Evolutionary conservation across 225 moss, liverwort and hornwort genomes (phyloP), one percentile per base, ranked within the genome.

Genomic region (Lunularia cruciata): DNA sequence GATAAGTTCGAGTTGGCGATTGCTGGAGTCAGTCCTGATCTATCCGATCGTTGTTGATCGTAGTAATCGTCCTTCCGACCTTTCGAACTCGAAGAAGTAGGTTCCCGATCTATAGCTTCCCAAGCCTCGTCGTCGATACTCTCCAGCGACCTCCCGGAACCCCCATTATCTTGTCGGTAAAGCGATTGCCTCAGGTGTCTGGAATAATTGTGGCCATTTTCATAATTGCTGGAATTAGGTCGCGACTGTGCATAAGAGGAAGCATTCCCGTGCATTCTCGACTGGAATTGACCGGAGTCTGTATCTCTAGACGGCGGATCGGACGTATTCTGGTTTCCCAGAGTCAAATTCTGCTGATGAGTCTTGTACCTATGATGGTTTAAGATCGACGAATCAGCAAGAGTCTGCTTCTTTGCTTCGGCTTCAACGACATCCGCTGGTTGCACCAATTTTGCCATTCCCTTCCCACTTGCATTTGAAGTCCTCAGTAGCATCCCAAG

Each of bases 111-210:
- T 4, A 55, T 74, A 2, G 75, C 60, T 49, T 75, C 79, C 79
- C 79, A 79, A 64, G 68, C 76, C 53, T 72, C 72, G 57, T 73
- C 80, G 46, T 69, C 68, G 68, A 80, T 68, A 58, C 75, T 80
- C 3, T 80, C 80, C 22, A 76, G 40, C 15, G 76, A 80, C 68
- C 80, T 56, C 32, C 47, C 62, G 11, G 67, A 76, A 25, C 80
- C 72, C 18, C 67, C 47, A 8, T 53, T 34, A 25, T 80, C 75
- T 31, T 73, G 81, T 59, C 33, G 64, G 52, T 68, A 43, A 56
- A 73, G 62, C 33, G 72, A 63, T 18, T 63, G 63, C 32, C 36
- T 64, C 40, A 73, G 37, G 57, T 72, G 70, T 56, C 42, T 73
- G 35, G 64, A 37, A 22, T 72, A 64, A 27, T 36, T 54, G n/a